phyloP scores from a whole-genome alignment of 176 grass and related monocot genomes.

The Avena sativa region DNA sequence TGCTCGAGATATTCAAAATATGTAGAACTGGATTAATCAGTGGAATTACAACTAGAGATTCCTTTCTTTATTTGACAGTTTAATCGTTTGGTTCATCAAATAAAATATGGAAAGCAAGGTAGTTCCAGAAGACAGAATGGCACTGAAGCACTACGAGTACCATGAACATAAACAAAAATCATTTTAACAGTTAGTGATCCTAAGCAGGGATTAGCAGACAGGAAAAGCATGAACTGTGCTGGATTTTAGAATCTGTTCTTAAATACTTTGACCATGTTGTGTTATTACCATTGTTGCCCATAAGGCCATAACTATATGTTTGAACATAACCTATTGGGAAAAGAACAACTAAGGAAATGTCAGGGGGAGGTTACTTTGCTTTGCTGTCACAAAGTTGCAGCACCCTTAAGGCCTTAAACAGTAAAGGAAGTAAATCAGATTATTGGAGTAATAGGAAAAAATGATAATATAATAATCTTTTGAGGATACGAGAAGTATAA shows the following conservation, averaged over 20 bases:
- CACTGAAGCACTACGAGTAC: neutral
- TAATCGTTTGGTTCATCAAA: slow-evolving; percentile 20
- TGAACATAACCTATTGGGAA: neutral
- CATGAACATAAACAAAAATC: slow-evolving; percentile 1
- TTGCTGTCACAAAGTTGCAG: slow-evolving; percentile 25
- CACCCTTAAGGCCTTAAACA: slow-evolving; percentile 4
- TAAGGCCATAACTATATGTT: neutral
- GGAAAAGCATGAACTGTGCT: neutral
- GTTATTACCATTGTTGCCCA: neutral
- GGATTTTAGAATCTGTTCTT: neutral
- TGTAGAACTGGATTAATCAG: neutral
- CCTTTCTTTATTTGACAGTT: neutral
- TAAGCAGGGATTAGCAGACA: slow-evolving; percentile 19
- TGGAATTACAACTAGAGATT: neutral
- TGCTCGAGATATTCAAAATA: slow-evolving; percentile 1
- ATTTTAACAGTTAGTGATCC: slow-evolving; percentile 12
- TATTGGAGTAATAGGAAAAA: neutral
- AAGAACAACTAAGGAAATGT: slow-evolving; percentile 6
- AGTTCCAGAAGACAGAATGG: neutral
- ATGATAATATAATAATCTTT: neutral
- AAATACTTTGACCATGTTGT: neutral
- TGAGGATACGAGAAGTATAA: neutral
- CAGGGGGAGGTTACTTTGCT: slow-evolving; percentile 28
- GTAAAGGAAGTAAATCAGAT: slow-evolving; percentile 30
- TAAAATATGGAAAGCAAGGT: neutral